A percentile compares a stretch with the other conserved stretches of the same genome.
Conservation (phyloP, 345 rosid genomes). For the Populus tremula region DNA sequence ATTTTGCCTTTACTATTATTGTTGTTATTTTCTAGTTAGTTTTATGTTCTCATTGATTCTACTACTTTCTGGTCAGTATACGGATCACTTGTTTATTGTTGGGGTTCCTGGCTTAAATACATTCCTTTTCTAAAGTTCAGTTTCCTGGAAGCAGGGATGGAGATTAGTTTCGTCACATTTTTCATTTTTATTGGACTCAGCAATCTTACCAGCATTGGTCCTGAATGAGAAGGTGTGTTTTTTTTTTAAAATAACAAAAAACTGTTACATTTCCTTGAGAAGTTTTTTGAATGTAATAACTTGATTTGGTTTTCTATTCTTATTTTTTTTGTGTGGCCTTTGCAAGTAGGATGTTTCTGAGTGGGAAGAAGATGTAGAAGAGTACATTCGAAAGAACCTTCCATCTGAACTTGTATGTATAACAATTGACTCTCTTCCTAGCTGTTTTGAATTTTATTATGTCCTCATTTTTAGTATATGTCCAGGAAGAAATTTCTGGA, state of each 20-base stretch:
- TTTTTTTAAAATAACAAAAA: conserved; percentile 10
- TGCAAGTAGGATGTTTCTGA: conserved; percentile 64
- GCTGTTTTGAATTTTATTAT: conserved; percentile 5
- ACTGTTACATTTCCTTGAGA: background rate
- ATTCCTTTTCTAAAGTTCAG: conserved; percentile 7
- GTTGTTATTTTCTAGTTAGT: background rate
- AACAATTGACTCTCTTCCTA: conserved; percentile 10
- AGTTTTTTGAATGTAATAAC: conserved; percentile 2
- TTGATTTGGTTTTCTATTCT: background rate
- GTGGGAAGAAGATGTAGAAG: conserved; percentile 91
- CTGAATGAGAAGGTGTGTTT: conserved; percentile 65
- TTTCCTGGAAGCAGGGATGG: conserved; percentile 67
- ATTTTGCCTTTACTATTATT: background rate
- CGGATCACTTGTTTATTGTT: background rate
- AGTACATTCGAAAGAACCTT: conserved; percentile 75
- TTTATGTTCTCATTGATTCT: background rate
- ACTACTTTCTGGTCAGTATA: conserved; percentile 1
- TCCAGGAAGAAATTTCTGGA: conserved; percentile 80
- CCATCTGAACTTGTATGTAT: conserved; percentile 76
- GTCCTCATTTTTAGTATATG: conserved; percentile 9
- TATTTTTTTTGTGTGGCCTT: conserved; percentile 8
- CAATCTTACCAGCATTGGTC: conserved; percentile 69
- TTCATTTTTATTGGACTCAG: conserved; percentile 65
- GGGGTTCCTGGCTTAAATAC: background rate
- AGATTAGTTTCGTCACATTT: conserved; percentile 84